Percentiles rank a stretch among this genome's conserved stretches.
Conservation (phyloP, 108 stramenopile genomes). For the Nitzschia putrida region DNA sequence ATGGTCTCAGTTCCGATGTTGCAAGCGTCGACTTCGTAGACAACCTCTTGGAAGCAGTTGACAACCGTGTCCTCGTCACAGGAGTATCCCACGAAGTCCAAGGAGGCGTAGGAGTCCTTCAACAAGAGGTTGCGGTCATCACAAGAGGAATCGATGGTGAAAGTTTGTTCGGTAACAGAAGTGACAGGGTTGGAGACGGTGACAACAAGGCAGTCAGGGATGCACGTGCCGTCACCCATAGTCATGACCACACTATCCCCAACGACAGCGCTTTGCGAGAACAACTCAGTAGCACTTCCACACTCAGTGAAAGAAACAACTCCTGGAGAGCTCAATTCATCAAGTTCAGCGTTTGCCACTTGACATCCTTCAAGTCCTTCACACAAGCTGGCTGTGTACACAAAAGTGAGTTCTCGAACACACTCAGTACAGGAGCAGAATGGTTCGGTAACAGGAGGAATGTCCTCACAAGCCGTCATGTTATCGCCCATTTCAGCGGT, state of each 20-base stretch:
- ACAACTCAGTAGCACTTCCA: conserved; percentile 5
- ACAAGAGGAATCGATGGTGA: conserved; percentile 27
- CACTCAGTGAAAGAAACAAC: conserved; percentile 9
- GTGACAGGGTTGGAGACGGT: neutral
- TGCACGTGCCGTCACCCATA: conserved; percentile 5
- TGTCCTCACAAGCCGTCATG: conserved; percentile 9
- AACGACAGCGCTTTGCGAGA: neutral
- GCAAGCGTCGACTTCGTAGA: conserved; percentile 28
- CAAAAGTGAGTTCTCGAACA: conserved; percentile 20
- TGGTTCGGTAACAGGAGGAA: conserved; percentile 23
- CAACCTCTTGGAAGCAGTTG: conserved; percentile 27
- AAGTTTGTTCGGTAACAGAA: conserved; percentile 11
- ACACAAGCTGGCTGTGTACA: conserved; percentile 25
- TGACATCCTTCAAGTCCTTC: neutral
- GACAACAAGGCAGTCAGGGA: conserved; percentile 25
- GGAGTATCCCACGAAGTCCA: conserved; percentile 33
- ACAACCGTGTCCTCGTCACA: conserved; percentile 20
- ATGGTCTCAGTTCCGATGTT: conserved; percentile 23
- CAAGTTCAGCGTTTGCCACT: neutral
- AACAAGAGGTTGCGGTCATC: conserved; percentile 11
- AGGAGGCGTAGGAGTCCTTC: conserved; percentile 14
- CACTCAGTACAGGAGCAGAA: conserved; percentile 28
- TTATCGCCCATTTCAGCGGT: conserved; percentile 6
- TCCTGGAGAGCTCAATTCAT: conserved; percentile 6
- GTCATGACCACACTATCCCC: conserved; percentile 4